Conservation (phyloP, 805 yeast genomes). For the Lipomyces kockii region DNA sequence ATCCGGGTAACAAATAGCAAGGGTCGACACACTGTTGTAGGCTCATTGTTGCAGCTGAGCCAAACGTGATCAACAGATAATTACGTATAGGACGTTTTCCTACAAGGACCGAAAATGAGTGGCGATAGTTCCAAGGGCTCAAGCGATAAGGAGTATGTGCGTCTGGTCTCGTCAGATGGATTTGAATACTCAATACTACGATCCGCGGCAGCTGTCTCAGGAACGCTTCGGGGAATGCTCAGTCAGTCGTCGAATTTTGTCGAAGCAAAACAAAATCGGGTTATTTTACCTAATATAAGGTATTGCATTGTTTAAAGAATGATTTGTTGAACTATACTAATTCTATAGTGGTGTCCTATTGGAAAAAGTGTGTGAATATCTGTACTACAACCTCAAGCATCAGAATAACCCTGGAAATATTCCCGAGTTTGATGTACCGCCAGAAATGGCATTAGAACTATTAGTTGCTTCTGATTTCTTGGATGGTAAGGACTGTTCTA, state of each 20-base stretch:
- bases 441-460: constrained; percentile 89
- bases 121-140: constrained; percentile 6
- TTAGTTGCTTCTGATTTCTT: constrained; percentile 91
- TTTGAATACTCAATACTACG: constrained; percentile 63
- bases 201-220: constrained; percentile 78
- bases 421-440: constrained; percentile 89
- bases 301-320: constrained; percentile 1
- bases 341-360: constrained; percentile 63
- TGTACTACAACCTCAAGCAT: constrained; percentile 75
- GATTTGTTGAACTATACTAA: not conserved
- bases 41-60: too few relatives aligned
- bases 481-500: constrained; percentile 50
- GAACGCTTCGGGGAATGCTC: constrained; percentile 63
- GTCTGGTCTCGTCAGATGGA: constrained; percentile 75
- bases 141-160: constrained; percentile 51
- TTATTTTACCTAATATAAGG: constrained; percentile 60
- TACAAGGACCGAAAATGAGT: not conserved
- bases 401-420: constrained; percentile 52
- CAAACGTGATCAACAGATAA: not conserved
- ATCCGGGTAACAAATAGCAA: not conserved
- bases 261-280: constrained; percentile 62
- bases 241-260: constrained; percentile 53
- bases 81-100: too few relatives aligned
- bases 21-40: too few relatives aligned
- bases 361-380: constrained; percentile 81